Base-by-base conservation (phyloP, 495 filamentous ascomycete species). In the Aspergillus coremiiformis region DNA sequence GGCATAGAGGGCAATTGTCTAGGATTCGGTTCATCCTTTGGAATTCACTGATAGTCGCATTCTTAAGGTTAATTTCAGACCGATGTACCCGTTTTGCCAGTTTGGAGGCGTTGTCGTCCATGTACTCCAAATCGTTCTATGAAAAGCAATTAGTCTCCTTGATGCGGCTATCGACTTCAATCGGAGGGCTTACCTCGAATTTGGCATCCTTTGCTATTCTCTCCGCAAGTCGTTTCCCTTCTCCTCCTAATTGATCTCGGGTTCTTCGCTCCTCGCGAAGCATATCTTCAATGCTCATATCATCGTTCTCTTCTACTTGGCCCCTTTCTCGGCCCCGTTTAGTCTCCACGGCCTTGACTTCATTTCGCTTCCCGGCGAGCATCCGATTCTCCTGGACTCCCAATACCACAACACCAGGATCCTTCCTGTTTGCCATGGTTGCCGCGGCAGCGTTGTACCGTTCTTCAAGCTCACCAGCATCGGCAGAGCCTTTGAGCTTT, bases 201-300 rank as follows among this genome's bases (percentile, higher is more conserved):
- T 92, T 95, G 22, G 66, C 82, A 70, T 98, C 93, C 56, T 94
- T 91, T 39, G 89, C 84, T 54, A 98, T 97, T 46, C 89, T 79
- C 60, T 97, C 91, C 20, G 93, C 93, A 11, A 96, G 78, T 17
- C 84, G 81, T 60, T 79, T 71, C 8, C 89, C 88, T 63, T 95
- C 90, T 37, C 90, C 89, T 27, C 89, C 91, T 8, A 77, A 71
- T 61, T 89, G 84, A 26, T 85, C 85, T 35, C 82, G 81, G 6
- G 85, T 95, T 54, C 90, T 82, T 46, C 87, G 81, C 66, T 98
- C 93, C 63, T 96, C 89, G 35, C 86, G 78, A 9, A 98, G 81
- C 93, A 98, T 98, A 60, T 97, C 93, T 20, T 91, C 88, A 48
- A 98, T 84, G 27, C 74, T 84, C 93, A 98, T 97, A 60, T 96